These are phyloP conservation scores for Globisporangium alternatum DNA, from an alignment of 352 stramenopile genomes.

Conservation along the genomic window DNA sequence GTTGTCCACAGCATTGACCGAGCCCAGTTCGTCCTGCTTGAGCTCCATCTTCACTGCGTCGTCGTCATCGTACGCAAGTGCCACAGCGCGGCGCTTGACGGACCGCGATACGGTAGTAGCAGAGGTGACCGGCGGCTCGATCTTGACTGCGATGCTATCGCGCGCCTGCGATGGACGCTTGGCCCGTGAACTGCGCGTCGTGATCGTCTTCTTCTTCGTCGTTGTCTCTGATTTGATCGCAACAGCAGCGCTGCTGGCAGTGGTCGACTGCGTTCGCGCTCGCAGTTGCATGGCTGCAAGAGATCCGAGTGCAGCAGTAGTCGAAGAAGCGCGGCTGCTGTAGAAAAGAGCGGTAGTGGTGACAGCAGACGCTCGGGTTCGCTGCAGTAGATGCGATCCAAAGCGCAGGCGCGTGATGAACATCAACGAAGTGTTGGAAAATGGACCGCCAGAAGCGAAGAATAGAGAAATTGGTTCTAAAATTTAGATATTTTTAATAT, in stretches of 20 bases:
- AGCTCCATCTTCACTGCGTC: not conserved
- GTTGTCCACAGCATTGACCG: not conserved
- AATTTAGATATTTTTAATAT: no score
- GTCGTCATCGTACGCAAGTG: not conserved
- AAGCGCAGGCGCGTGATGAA: slow-evolving; percentile 4
- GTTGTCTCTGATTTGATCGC: not conserved
- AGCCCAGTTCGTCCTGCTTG: slow-evolving; percentile 1
- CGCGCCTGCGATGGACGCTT: not conserved
- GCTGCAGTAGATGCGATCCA: not conserved
- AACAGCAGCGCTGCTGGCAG: not conserved
- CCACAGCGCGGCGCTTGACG: not conserved
- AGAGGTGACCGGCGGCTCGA: not conserved
- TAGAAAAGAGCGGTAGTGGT: not conserved
- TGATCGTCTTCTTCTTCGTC: not conserved
- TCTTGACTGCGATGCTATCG: not conserved
- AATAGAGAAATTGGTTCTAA: no score
- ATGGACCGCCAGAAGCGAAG: slow-evolving; percentile 1
- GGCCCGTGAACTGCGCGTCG: not conserved
- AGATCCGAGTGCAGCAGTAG: not conserved
- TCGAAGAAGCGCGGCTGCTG: not conserved
- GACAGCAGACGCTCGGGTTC: not conserved
- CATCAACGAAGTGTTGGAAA: slow-evolving; percentile 5
- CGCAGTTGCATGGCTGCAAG: slow-evolving; percentile 4
- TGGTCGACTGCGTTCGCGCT: slow-evolving; percentile 4
- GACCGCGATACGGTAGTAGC: not conserved